These are phyloP conservation scores for Sequoia sempervirens DNA, from an alignment of 75 land plant species.

Conservation along the genomic window DNA sequence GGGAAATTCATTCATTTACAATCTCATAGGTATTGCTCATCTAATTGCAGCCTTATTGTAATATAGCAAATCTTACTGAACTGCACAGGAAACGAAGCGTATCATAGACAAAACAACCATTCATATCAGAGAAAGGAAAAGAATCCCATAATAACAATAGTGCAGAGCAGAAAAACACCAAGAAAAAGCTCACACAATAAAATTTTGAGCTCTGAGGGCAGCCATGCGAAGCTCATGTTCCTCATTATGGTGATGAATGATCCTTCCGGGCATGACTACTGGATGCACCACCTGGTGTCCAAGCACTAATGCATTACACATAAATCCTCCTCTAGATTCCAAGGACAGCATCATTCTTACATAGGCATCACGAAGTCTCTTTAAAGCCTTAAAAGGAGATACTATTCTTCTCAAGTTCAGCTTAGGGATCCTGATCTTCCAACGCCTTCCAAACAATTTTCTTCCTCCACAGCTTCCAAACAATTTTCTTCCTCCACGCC, in stretches of 20 bases:
- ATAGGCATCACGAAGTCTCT: conserved; percentile 1
- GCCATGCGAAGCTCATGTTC: not conserved
- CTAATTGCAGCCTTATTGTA: too few relatives aligned
- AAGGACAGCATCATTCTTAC: conserved; percentile 5
- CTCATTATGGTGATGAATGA: conserved; percentile 1
- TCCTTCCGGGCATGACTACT: not conserved
- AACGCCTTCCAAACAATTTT: too few relatives aligned
- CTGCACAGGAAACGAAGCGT: too few relatives aligned
- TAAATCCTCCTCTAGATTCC: not conserved
- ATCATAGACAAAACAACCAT: too few relatives aligned
- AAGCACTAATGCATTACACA: not conserved
- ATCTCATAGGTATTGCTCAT: too few relatives aligned
- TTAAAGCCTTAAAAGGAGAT: not conserved
- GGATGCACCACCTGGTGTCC: conserved; percentile 5
- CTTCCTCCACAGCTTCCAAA: too few relatives aligned
- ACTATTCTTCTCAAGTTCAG: not conserved
- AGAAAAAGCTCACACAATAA: not conserved
- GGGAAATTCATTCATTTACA: too few relatives aligned
- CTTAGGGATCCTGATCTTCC: conserved; percentile 2
- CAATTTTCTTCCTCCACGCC: too few relatives aligned
- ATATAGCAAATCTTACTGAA: too few relatives aligned
- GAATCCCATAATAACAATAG: too few relatives aligned
- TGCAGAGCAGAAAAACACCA: not conserved
- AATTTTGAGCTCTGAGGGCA: not conserved
- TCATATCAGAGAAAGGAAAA: too few relatives aligned